Evolutionary conservation across 2,329 filamentous ascomycete species (phyloP).

Genomic region (Pezizomycotina sp.): DNA sequence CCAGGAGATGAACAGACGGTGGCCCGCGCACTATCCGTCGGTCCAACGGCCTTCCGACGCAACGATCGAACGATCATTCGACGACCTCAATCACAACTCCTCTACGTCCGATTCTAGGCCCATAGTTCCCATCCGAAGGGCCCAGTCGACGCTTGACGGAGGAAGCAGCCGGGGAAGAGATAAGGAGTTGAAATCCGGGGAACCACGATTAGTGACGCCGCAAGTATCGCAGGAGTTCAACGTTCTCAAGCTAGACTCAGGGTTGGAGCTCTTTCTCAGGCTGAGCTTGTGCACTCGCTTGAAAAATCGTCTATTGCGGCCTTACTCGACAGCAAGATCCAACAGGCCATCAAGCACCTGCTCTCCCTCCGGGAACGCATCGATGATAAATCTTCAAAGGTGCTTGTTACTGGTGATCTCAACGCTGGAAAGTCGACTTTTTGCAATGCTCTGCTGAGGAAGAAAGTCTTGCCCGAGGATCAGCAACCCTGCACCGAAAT

Average conservation of each 20-base stretch:
- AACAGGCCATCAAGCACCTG: constrained; percentile 81
- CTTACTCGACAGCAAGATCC: constrained; percentile 82
- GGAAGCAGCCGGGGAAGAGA: constrained; percentile 36
- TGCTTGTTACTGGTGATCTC: constrained; percentile 83
- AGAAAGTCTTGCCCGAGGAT: constrained; percentile 87
- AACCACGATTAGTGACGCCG: constrained; percentile 73
- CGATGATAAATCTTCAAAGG: constrained; percentile 93
- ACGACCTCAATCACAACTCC: constrained; percentile 41
- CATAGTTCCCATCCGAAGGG: constrained; percentile 41
- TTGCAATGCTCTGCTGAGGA: constrained; percentile 85
- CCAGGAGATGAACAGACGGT: constrained; percentile 74
- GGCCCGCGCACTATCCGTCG: constrained; percentile 91
- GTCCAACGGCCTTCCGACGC: constrained; percentile 47
- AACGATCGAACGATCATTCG: constrained; percentile 30
- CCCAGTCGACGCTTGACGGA: constrained; percentile 50
- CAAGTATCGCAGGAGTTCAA: constrained; percentile 95
- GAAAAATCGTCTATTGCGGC: constrained; percentile 85
- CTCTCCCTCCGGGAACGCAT: constrained; percentile 77
- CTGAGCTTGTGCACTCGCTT: constrained; percentile 82
- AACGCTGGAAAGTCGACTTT: constrained; percentile 98
- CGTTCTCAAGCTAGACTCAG: constrained; percentile 88
- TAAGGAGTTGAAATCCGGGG: constrained; percentile 44
- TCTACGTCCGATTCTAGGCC: constrained; percentile 39
- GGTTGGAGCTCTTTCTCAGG: constrained; percentile 67
- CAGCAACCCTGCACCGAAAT: constrained; percentile 97